phyloP scores from a whole-genome alignment of 768 basidiomycete genomes.

The Leccinum imitatum region DNA sequence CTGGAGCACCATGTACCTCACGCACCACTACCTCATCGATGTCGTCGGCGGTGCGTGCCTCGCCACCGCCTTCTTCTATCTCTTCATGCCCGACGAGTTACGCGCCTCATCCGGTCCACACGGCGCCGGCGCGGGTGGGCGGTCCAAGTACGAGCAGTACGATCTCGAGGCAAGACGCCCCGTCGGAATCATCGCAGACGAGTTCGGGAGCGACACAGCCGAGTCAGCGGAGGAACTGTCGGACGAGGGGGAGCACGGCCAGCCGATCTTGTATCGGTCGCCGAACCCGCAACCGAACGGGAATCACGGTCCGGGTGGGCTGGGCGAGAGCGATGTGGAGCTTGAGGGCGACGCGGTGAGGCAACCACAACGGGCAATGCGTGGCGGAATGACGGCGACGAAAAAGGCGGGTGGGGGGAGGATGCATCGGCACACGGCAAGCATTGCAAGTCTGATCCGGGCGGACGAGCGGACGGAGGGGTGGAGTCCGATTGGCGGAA shows the following conservation, averaged over 20 bases:
- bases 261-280: slow-evolving; percentile 65
- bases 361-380: slow-evolving; percentile 7
- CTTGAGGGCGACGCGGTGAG: not conserved
- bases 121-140: slow-evolving; percentile 39
- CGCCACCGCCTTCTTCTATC: slow-evolving; percentile 83
- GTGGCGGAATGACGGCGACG: slow-evolving; percentile 5
- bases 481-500: slow-evolving; percentile 70
- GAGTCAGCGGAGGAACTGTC: slow-evolving; percentile 52
- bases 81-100: slow-evolving; percentile 82
- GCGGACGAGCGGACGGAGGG: slow-evolving; percentile 76
- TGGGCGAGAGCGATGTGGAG: not conserved
- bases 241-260: slow-evolving; percentile 62
- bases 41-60: slow-evolving; percentile 93
- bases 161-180: slow-evolving; percentile 58
- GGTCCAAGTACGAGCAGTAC: slow-evolving; percentile 73
- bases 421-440: slow-evolving; percentile 77
- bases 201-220: slow-evolving; percentile 36
- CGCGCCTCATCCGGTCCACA: slow-evolving; percentile 43
- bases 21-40: slow-evolving; percentile 98
- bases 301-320: not conserved
- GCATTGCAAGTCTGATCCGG: slow-evolving; percentile 78
- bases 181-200: slow-evolving; percentile 29
- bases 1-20: slow-evolving; percentile 99
- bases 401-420: slow-evolving; percentile 26
- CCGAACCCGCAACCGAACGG: slow-evolving; percentile 41